Base-by-base conservation (phyloP, 2,329 filamentous ascomycete genomes). In the Fusarium paranaense region DNA sequence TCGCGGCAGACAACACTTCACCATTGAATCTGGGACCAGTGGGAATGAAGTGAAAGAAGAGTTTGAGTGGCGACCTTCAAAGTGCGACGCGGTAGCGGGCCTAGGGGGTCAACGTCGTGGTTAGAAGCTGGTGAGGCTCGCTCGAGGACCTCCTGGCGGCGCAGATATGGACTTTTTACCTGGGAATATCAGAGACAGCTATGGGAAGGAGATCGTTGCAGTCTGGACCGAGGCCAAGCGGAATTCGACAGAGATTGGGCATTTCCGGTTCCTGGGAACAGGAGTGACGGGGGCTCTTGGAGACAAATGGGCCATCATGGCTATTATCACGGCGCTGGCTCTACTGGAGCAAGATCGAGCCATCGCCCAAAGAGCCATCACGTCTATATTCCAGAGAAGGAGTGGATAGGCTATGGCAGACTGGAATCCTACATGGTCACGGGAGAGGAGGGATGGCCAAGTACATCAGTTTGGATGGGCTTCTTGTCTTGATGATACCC, bases 281-380 rank as follows among this genome's bases (percentile, higher is more conserved):
- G 77, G 77, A 1, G 33, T 72, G 27, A 73, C 76, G 6, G 77
- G 77, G 7, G 37, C 69, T 20, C 54, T 78, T 2, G 76, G 77
- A 25, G 76, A 78, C 67, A 72, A 74, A 59, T 78, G 77, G 76
- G 75, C 76, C 38, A 74, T 78, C n/a, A 71, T 78, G 70, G 68
- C 69, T 9, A 74, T 78, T 5, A 62, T 77, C 20, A 74, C 77
- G 13, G 72, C 63, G 6, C 59, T 78, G 40, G 59, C 66, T 8
- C 40, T 78, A 8, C 72, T 74, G 66, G 62, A 73, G 62, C 67
- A 20, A 37, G 57, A 25, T 54, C 47, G 47, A 20, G 32, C 54
- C 33, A 57, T 57, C 32, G 54, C 54, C 22, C 47, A 54, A 54
- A 54, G 47, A 54, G 47, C 27, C 10, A 54, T 54, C 25, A 14